Evolutionary conservation across 164 flowering plant genomes (phyloP).

Genomic region (Vitis cinerea): DNA sequence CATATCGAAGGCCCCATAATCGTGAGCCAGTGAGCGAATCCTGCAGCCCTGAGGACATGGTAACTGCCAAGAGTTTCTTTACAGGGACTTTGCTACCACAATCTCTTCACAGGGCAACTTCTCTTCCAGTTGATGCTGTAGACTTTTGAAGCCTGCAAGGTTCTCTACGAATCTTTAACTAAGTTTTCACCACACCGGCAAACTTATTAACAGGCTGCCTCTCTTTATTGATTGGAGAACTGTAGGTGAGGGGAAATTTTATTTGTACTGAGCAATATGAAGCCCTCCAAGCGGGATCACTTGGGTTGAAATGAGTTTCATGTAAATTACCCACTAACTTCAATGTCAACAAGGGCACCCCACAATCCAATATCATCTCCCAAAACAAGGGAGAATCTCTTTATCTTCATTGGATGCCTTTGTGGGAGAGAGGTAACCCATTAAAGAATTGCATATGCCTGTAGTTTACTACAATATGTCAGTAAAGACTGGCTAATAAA

Average conservation of each 20-base stretch:
- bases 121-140: conserved; percentile 64
- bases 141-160: conserved; percentile 24
- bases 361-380: neutral
- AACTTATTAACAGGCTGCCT: too few species aligned
- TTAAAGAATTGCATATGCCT: too few species aligned
- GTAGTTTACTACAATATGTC: too few species aligned
- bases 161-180: neutral
- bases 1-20: conserved; percentile 19
- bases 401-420: too few species aligned
- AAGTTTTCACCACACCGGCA: too few species aligned
- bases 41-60: conserved; percentile 42
- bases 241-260: neutral
- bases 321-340: conserved; percentile 2
- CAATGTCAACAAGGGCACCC: neutral
- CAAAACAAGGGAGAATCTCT: neutral
- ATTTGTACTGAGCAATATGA: neutral
- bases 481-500: too few species aligned
- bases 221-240: neutral
- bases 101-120: conserved; percentile 63
- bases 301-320: neutral
- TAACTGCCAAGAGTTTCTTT: conserved; percentile 58
- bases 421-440: too few species aligned
- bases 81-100: conserved; percentile 45
- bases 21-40: conserved; percentile 21
- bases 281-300: neutral